Percentiles rank a stretch among this genome's conserved stretches.
These are phyloP conservation scores for Hymenoscyphus albidus DNA, from an alignment of 2,329 filamentous ascomycete species.

Conservation along the genomic window DNA sequence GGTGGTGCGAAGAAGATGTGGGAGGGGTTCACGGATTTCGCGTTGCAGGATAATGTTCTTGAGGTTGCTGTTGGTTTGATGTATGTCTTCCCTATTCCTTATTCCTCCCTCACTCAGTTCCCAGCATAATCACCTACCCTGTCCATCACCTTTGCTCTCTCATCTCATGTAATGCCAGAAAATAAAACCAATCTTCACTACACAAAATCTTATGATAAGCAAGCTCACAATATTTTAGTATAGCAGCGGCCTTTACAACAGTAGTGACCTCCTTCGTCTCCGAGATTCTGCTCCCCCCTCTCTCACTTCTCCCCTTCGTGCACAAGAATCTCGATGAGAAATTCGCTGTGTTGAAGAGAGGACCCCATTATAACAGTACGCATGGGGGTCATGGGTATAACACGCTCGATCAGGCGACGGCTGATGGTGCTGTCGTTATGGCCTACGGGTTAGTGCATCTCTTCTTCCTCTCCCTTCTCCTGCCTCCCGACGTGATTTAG, in stretches of 20 bases:
- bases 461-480: background rate
- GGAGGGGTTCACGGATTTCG: constrained; percentile 67
- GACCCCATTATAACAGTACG: constrained; percentile 47
- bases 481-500: background rate
- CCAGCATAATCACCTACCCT: background rate
- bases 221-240: constrained; percentile 40
- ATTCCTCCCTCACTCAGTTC: background rate
- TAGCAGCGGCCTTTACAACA: constrained; percentile 67
- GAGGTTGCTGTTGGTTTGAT: constrained; percentile 74
- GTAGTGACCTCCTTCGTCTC: constrained; percentile 69
- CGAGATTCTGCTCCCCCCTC: constrained; percentile 64
- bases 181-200: too few species aligned
- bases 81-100: constrained; percentile 39
- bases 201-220: too few species aligned
- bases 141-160: background rate
- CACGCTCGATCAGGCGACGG: constrained; percentile 63
- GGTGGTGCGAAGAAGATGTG: constrained; percentile 44
- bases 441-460: constrained; percentile 57
- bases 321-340: constrained; percentile 71
- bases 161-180: background rate
- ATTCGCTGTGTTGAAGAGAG: constrained; percentile 61
- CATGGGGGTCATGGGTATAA: constrained; percentile 55
- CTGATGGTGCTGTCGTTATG: constrained; percentile 68
- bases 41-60: constrained; percentile 69
- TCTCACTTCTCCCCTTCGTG: constrained; percentile 65